These are phyloP conservation scores for Turritis glabra DNA, from an alignment of 345 rosid species.

Conservation along the genomic window DNA sequence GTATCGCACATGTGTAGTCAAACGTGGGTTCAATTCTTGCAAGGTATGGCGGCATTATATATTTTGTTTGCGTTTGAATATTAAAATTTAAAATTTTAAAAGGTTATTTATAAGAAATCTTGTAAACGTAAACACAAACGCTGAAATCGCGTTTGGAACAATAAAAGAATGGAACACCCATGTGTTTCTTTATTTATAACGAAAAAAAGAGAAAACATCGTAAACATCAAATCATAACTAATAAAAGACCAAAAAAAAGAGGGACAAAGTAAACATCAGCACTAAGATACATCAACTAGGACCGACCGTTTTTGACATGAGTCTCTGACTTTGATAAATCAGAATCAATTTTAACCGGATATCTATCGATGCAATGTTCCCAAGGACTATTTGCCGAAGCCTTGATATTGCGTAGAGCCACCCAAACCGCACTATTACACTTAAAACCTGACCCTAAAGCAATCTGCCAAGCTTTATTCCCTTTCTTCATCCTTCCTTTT, in stretches of 20 bases:
- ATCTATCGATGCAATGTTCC: constrained; percentile 67
- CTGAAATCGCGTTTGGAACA: not conserved
- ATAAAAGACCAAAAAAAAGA: not conserved
- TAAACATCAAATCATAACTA: constrained; percentile 9
- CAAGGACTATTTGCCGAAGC: constrained; percentile 60
- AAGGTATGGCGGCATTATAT: not conserved
- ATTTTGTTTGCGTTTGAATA: too few species aligned
- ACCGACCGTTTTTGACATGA: constrained; percentile 29
- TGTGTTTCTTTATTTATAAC: constrained; percentile 29
- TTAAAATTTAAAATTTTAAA: too few species aligned
- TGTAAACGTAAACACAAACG: not conserved
- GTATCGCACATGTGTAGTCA: not conserved
- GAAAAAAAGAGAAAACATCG: constrained; percentile 14
- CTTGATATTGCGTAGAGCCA: constrained; percentile 53
- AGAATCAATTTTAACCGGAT: constrained; percentile 50
- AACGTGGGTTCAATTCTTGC: not conserved
- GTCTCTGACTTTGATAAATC: constrained; percentile 11
- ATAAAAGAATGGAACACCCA: constrained; percentile 21
- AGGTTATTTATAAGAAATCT: too few species aligned
- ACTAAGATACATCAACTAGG: constrained; percentile 16
- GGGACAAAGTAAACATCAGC: not conserved
- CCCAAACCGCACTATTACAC: constrained; percentile 88
- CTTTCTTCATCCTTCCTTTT: constrained; percentile 72
- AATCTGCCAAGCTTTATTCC: constrained; percentile 81
- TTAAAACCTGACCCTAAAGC: constrained; percentile 89